These are phyloP conservation scores for Biancaea sappan DNA, from an alignment of 306 rosid genomes.

Conservation along the genomic window DNA sequence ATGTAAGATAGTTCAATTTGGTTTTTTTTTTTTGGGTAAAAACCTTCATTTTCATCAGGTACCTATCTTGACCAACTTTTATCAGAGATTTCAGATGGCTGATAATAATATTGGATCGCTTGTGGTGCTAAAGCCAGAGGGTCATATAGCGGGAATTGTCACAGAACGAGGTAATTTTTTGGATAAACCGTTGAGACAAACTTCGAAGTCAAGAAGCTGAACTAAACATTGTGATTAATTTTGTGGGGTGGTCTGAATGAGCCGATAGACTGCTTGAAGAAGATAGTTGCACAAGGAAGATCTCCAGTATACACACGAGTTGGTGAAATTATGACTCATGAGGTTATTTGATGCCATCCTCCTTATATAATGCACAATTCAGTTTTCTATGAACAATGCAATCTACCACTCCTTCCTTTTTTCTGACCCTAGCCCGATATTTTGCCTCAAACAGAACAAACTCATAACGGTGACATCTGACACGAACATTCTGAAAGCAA, in stretches of 20 bases:
- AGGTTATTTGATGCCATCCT: conserved; percentile 54
- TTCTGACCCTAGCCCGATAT: not conserved
- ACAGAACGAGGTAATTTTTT: conserved; percentile 79
- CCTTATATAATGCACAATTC: not conserved
- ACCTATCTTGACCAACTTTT: not conserved
- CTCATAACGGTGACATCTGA: conserved; percentile 73
- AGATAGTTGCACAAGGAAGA: conserved; percentile 79
- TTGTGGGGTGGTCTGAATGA: conserved; percentile 32
- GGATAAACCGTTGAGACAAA: not conserved
- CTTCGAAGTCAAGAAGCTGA: not conserved
- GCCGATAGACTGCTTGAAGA: conserved; percentile 62
- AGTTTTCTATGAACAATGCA: not conserved
- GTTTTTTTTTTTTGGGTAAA: not conserved
- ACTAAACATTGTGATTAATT: not conserved
- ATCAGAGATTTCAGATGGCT: conserved; percentile 69
- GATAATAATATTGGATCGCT: conserved; percentile 70
- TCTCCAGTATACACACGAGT: conserved; percentile 69
- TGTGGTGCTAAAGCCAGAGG: conserved; percentile 78
- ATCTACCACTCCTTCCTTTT: not conserved
- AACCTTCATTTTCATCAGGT: not conserved
- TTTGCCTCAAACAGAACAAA: conserved; percentile 51
- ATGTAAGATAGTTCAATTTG: conserved; percentile 44
- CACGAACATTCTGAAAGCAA: conserved; percentile 84
- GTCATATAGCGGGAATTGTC: conserved; percentile 75
- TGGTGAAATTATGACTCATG: conserved; percentile 81